Percentiles rank a stretch among this genome's conserved stretches.
phyloP scores from a whole-genome alignment of 2,329 filamentous ascomycete genomes.

The Didymella arachidicola region DNA sequence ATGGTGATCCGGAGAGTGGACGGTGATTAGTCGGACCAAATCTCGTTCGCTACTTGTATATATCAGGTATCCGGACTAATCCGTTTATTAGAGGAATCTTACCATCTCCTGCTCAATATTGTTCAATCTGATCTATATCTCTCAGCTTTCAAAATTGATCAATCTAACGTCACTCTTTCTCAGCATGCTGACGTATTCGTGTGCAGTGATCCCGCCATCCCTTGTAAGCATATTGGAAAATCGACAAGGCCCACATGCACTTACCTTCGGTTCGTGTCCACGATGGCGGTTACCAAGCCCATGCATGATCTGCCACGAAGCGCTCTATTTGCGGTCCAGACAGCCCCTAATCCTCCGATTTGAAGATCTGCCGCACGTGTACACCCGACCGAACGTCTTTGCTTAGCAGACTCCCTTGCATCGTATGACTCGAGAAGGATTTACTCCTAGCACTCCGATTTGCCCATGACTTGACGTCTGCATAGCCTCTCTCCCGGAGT shows the following conservation, averaged over 20 bases:
- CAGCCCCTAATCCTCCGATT: conserved; percentile 5
- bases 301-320: neutral
- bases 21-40: too few relatives aligned
- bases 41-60: too few relatives aligned
- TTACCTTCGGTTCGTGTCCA: conserved; percentile 8
- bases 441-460: conserved; percentile 9
- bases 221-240: too few relatives aligned
- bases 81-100: too few relatives aligned
- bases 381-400: neutral
- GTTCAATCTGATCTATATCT: too few relatives aligned
- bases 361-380: neutral
- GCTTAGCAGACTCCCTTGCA: conserved; percentile 8
- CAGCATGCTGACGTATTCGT: too few relatives aligned
- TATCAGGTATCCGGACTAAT: too few relatives aligned
- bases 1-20: too few relatives aligned
- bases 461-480: conserved; percentile 11
- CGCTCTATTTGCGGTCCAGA: neutral
- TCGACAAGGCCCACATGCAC: neutral
- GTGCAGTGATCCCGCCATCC: too few relatives aligned
- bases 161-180: too few relatives aligned
- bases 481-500: conserved; percentile 8
- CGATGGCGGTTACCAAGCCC: neutral
- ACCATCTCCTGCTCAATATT: too few relatives aligned
- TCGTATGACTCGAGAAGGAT: neutral
- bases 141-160: too few relatives aligned